A percentile compares a stretch with the other conserved stretches of the same genome.
Conservation (phyloP, 352 stramenopile species). For the Pseudoperonospora humuli region DNA sequence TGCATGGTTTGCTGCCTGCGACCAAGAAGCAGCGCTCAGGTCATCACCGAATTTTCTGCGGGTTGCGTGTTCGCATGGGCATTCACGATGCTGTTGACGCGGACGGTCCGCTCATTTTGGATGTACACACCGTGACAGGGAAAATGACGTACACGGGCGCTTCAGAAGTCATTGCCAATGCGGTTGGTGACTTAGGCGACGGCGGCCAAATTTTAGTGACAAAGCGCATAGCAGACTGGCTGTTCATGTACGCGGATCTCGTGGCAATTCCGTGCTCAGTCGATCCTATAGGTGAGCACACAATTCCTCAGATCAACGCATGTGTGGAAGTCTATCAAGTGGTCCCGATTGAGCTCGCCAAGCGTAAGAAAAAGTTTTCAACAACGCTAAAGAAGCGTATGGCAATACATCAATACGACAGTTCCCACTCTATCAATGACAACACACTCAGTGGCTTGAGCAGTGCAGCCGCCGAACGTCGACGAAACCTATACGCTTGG, state of each 20-base stretch:
- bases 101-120: constrained; percentile 29
- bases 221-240: constrained; percentile 36
- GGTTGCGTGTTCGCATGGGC: constrained; percentile 51
- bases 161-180: constrained; percentile 42
- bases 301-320: constrained; percentile 29
- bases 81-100: constrained; percentile 39
- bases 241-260: constrained; percentile 33
- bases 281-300: constrained; percentile 34
- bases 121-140: constrained; percentile 41
- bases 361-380: constrained; percentile 33
- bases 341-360: constrained; percentile 18
- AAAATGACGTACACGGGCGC: constrained; percentile 55
- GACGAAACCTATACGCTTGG: constrained; percentile 24
- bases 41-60: constrained; percentile 33
- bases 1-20: constrained; percentile 30
- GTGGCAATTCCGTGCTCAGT: constrained; percentile 26
- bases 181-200: constrained; percentile 43
- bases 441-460: constrained; percentile 15
- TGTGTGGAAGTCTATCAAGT: constrained; percentile 39
- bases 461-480: constrained; percentile 13
- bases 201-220: constrained; percentile 53
- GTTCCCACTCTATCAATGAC: constrained; percentile 1
- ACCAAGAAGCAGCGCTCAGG: constrained; percentile 31
- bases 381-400: constrained; percentile 25
- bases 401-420: constrained; percentile 1